Conservation (phyloP, 2,329 filamentous ascomycete species). For the Stromatinia cepivora region DNA sequence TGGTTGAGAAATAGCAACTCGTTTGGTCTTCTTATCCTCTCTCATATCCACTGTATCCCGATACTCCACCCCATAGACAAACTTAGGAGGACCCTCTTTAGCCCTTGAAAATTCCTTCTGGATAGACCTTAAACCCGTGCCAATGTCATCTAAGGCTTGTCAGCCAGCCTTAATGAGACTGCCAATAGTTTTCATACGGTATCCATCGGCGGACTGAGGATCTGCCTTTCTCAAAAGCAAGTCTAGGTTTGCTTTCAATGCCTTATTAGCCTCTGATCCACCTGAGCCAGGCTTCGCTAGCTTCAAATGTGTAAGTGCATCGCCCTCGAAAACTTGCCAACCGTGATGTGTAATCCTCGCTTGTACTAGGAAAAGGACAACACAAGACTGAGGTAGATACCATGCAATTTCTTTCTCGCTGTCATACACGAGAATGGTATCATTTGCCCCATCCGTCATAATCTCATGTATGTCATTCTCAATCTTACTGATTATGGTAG, state of each 20-base stretch:
- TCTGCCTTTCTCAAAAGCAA: background rate
- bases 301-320: background rate
- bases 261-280: background rate
- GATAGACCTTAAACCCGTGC: background rate
- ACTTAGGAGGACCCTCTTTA: background rate
- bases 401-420: background rate
- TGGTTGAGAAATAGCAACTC: background rate
- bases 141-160: constrained; percentile 3
- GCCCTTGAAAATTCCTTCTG: background rate
- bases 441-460: background rate
- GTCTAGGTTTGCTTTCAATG: background rate
- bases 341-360: background rate
- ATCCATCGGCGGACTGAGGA: background rate
- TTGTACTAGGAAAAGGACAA: constrained; percentile 1
- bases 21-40: background rate
- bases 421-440: constrained; percentile 5
- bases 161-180: background rate
- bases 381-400: background rate
- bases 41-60: background rate
- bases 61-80: constrained; percentile 1
- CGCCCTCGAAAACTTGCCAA: background rate
- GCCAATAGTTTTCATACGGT: background rate
- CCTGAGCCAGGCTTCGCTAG: background rate
- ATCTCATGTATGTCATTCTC: background rate
- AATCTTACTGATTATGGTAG: background rate